These are phyloP conservation scores for Helenozyma baotianmanensis DNA, from an alignment of 805 yeast genomes.

Conservation along the genomic window DNA sequence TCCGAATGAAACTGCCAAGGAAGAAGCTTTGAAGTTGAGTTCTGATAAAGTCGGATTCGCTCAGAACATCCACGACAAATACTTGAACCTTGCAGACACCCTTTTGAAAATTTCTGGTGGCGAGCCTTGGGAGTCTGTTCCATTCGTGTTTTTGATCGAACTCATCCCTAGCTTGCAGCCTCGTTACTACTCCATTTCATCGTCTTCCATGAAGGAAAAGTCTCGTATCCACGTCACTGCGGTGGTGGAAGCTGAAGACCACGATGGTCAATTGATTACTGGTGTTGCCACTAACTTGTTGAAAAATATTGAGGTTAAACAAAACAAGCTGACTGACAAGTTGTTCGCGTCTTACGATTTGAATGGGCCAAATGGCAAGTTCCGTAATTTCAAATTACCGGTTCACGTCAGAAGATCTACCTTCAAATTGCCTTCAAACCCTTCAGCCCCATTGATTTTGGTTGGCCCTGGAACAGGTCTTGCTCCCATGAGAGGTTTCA, in stretches of 20 bases:
- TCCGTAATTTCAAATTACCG: conserved; percentile 60
- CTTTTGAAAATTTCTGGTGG: conserved; percentile 59
- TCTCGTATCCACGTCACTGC: conserved; percentile 80
- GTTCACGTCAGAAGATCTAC: conserved; percentile 93
- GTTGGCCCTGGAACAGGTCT: conserved; percentile 99
- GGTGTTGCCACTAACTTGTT: conserved; percentile 93
- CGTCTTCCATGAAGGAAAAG: conserved; percentile 77
- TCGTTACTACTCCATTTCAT: conserved; percentile 93
- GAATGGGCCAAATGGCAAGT: conserved; percentile 74
- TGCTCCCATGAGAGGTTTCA: conserved; percentile 95
- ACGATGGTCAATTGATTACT: conserved; percentile 38
- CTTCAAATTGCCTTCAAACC: conserved; percentile 86
- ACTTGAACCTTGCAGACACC: conserved; percentile 73
- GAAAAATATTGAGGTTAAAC: conserved; percentile 59
- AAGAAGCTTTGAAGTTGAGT: conserved; percentile 49
- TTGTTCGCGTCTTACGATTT: conserved; percentile 62
- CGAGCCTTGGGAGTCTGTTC: conserved; percentile 67
- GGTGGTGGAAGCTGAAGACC: conserved; percentile 69
- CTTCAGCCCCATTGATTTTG: conserved; percentile 79
- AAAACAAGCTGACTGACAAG: conserved; percentile 38
- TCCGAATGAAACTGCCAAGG: conserved; percentile 57
- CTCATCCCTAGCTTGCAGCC: conserved; percentile 79
- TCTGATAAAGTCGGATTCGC: conserved; percentile 69
- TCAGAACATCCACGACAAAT: conserved; percentile 52
- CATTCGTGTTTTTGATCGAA: conserved; percentile 82